phyloP scores from a whole-genome alignment of 257 asterid species.

The Ilex aquifolium region DNA sequence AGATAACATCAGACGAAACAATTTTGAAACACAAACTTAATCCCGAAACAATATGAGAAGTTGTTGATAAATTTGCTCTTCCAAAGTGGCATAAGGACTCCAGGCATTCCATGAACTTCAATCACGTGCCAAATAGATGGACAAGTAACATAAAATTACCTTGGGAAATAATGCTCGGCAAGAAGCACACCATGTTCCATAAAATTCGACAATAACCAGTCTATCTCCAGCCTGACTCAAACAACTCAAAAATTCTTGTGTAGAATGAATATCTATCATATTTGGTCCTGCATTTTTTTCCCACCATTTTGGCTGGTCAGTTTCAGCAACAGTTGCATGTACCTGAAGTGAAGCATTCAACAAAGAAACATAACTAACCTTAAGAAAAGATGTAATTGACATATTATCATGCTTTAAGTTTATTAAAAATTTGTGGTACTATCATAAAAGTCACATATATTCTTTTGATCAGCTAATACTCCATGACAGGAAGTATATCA shows the following conservation, averaged over 20 bases:
- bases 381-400: slow-evolving; percentile 6
- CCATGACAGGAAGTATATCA: too few relatives aligned
- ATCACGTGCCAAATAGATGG: background rate
- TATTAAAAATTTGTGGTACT: too few relatives aligned
- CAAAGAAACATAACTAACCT: slow-evolving; percentile 13
- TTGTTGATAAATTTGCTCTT: background rate
- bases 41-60: background rate
- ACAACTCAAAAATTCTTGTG: slow-evolving; percentile 64
- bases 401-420: background rate
- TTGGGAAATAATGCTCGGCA: slow-evolving; percentile 83
- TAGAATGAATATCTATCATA: slow-evolving; percentile 86
- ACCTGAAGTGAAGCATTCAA: slow-evolving; percentile 26
- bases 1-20: background rate
- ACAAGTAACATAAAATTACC: slow-evolving; percentile 29
- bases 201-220: slow-evolving; percentile 78
- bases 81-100: background rate
- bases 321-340: slow-evolving; percentile 55
- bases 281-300: slow-evolving; percentile 80
- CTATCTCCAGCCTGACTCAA: slow-evolving; percentile 79
- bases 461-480: too few relatives aligned
- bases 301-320: slow-evolving; percentile 88
- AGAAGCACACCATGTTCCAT: slow-evolving; percentile 97
- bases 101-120: background rate
- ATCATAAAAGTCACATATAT: background rate
- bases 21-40: background rate